phyloP scores from a whole-genome alignment of 768 basidiomycete species.

The Rickenella mellea region DNA sequence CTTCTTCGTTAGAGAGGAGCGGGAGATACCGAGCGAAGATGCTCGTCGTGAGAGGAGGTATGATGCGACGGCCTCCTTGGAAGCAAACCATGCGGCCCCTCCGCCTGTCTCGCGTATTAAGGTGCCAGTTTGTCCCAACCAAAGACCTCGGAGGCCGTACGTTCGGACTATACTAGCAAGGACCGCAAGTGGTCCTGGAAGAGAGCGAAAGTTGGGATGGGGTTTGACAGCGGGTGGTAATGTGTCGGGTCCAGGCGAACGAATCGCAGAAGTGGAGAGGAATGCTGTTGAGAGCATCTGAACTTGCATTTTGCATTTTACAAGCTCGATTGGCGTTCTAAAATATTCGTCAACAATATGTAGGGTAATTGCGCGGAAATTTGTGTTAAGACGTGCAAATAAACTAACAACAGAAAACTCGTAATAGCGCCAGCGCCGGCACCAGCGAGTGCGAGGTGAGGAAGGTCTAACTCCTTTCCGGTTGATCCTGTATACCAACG shows the following conservation, averaged over 20 bases:
- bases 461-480: conserved; percentile 39
- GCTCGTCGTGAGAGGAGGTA: conserved; percentile 46
- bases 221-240: conserved; percentile 7
- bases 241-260: conserved; percentile 8
- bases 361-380: conserved; percentile 1
- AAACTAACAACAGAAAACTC: conserved; percentile 76
- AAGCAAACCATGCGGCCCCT: conserved; percentile 82
- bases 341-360: too few relatives aligned
- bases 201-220: conserved; percentile 21
- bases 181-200: conserved; percentile 70
- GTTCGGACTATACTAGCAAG: conserved; percentile 51
- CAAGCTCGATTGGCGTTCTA: conserved; percentile 90
- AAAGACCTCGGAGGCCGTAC: conserved; percentile 77
- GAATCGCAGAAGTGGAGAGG: conserved; percentile 9
- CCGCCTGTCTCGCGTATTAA: conserved; percentile 91
- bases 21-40: conserved; percentile 22
- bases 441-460: conserved; percentile 71
- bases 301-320: conserved; percentile 98
- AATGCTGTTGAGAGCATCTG: conserved; percentile 56
- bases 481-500: conserved; percentile 30
- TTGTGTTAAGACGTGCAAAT: neutral
- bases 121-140: conserved; percentile 93
- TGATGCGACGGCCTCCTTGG: conserved; percentile 70
- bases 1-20: conserved; percentile 22
- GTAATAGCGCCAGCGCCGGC: conserved; percentile 82